Evolutionary conservation across 2,329 filamentous ascomycete species (phyloP).

Genomic region (Diaporthe destruens): DNA sequence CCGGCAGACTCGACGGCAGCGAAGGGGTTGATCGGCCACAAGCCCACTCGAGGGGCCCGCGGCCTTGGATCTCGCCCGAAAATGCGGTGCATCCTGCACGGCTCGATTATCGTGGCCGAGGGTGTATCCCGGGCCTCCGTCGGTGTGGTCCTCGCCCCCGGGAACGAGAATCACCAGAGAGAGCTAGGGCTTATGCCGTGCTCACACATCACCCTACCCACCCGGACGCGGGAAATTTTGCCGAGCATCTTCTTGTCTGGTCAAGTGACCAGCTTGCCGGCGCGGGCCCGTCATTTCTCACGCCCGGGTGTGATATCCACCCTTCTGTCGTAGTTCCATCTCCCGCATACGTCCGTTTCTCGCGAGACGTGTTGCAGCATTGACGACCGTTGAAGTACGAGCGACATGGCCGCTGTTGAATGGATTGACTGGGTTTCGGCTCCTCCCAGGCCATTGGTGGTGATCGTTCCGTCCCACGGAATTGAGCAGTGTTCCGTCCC

Average conservation of each 20-base stretch:
- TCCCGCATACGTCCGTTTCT: background rate
- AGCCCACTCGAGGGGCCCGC: slow-evolving; percentile 11
- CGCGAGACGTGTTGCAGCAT: slow-evolving; percentile 3
- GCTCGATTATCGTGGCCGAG: slow-evolving; percentile 20
- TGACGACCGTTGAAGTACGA: slow-evolving; percentile 4
- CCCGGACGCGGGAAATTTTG: slow-evolving; percentile 22
- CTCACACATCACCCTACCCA: slow-evolving; percentile 20
- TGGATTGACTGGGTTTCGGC: slow-evolving; percentile 6
- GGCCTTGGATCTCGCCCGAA: slow-evolving; percentile 31
- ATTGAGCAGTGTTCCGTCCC: background rate
- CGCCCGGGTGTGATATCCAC: background rate
- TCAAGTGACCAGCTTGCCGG: slow-evolving; percentile 27
- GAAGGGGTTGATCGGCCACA: background rate
- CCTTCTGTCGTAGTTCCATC: background rate
- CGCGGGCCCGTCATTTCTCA: slow-evolving; percentile 3
- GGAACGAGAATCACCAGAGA: slow-evolving; percentile 1
- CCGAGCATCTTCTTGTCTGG: slow-evolving; percentile 3
- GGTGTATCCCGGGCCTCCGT: slow-evolving; percentile 5
- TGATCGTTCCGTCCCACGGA: background rate
- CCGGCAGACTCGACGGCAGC: background rate
- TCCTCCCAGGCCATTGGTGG: slow-evolving; percentile 5
- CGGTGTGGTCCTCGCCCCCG: slow-evolving; percentile 6
- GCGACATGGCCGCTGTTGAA: slow-evolving; percentile 6
- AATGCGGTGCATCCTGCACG: slow-evolving; percentile 35
- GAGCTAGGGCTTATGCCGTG: slow-evolving; percentile 31